phyloP scores from a whole-genome alignment of 768 basidiomycete genomes.

The Lentinula detonsa region DNA sequence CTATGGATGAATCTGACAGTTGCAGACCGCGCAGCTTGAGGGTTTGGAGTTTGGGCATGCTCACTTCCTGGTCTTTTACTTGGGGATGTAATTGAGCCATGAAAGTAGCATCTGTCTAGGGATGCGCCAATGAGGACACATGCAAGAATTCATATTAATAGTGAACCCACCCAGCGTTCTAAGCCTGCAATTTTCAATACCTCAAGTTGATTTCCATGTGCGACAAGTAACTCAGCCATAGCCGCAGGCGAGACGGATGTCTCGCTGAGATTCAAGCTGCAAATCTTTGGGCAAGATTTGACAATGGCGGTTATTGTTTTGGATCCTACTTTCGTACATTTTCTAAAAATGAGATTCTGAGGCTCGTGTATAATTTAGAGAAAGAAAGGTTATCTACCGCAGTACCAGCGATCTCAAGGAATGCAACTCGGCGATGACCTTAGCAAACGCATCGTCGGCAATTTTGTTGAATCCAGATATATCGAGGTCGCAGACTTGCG shows the following conservation, averaged over 20 bases:
- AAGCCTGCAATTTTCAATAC: conserved; percentile 61
- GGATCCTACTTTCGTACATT: conserved; percentile 50
- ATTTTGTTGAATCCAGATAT: conserved; percentile 49
- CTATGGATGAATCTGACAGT: conserved; percentile 45
- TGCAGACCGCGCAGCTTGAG: conserved; percentile 55
- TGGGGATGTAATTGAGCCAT: conserved; percentile 32
- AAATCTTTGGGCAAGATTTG: conserved; percentile 35
- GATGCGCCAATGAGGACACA: not conserved
- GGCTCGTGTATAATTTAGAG: not conserved
- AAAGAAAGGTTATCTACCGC: conserved; percentile 31
- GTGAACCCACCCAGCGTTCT: conserved; percentile 46
- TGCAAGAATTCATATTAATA: not conserved
- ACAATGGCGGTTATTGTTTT: conserved; percentile 40
- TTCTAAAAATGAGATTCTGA: conserved; percentile 29
- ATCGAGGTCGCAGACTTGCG: conserved; percentile 38
- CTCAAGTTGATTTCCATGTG: conserved; percentile 34
- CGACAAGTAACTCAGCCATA: conserved; percentile 36
- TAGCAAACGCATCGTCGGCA: conserved; percentile 44
- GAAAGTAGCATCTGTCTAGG: conserved; percentile 53
- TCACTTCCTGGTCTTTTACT: conserved; percentile 16
- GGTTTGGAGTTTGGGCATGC: conserved; percentile 35
- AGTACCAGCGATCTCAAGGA: conserved; percentile 43
- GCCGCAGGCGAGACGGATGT: conserved; percentile 48
- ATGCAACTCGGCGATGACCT: conserved; percentile 38
- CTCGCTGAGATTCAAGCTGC: conserved; percentile 51